These are phyloP conservation scores for Syncephalastrum racemosum DNA, from an alignment of 371 early-diverging fungal species.

Conservation along the genomic window DNA sequence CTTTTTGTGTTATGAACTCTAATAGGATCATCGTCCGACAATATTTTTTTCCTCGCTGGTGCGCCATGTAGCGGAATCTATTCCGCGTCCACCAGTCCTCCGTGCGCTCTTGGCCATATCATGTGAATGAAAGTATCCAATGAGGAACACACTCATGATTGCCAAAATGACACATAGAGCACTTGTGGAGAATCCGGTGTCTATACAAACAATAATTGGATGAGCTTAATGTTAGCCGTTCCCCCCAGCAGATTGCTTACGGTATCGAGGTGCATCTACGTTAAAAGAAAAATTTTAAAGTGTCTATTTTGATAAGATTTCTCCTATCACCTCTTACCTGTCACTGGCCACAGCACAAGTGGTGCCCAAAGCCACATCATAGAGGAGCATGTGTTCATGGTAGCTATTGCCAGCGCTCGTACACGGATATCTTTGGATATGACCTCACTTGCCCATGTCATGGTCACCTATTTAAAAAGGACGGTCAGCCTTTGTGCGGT, in stretches of 20 bases:
- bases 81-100: neutral
- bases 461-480: constrained; percentile 27
- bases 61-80: neutral
- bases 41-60: neutral
- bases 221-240: too few relatives aligned
- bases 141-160: constrained; percentile 9
- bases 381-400: constrained; percentile 45
- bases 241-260: constrained; percentile 13
- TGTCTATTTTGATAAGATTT: neutral
- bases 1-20: neutral
- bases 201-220: constrained; percentile 8
- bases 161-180: constrained; percentile 18
- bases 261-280: constrained; percentile 34
- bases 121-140: constrained; percentile 4
- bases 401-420: constrained; percentile 48
- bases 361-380: constrained; percentile 41
- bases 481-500: neutral
- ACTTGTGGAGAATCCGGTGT: constrained; percentile 29
- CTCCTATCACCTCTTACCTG: constrained; percentile 19
- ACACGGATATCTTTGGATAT: constrained; percentile 33
- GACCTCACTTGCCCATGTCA: constrained; percentile 54
- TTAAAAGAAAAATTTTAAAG: neutral
- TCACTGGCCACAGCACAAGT: constrained; percentile 51
- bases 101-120: neutral
- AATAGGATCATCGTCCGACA: neutral